Evolutionary conservation across 2,329 filamentous ascomycete species (phyloP), one percentile per base, ranked within the genome.

Genomic region (Talaromyces sp.): DNA sequence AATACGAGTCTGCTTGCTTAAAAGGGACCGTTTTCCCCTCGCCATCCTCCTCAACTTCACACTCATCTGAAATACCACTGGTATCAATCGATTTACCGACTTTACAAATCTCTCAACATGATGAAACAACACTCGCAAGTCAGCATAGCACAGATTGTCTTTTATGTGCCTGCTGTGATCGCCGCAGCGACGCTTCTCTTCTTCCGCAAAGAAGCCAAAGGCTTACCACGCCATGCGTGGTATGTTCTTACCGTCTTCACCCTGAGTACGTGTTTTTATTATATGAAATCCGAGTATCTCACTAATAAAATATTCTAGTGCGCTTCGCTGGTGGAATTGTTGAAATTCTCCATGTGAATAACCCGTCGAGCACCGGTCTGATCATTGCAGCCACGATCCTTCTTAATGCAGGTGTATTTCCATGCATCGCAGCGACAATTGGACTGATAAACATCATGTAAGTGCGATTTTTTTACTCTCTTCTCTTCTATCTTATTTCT

Each of bases 361-460:
- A 61, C 8, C 59, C 61, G 17, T 59, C 39, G 11, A 61, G 22
- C 17, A 64, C 32, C 1, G 67, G 67, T 1, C 62, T 69, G 6
- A 59, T 61, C 22, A 56, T 69, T 10, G 68, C 65, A 9, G 54
- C 65, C 0, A 36, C 60, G 1, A 69, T 70, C 25, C 64, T 70
- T 3, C 58, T 66, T 17, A 69, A 66, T 56, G 62, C 66, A 9
- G 68, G 68, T n/a, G 61, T 69, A 22, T 64, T 69, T 47, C 68
- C 68, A 6, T 63, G 69, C 27, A 66, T 70, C 13, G 66, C 64
- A 11, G 68, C 68, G 17, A 70, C 68, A 8, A 56, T 69, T 27
- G 68, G 67, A 7, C 62, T 67, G 2, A 57, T 69, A 28, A 65
- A 66, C 27, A 66, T 69, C 32, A 67, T 68, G 67, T 68, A 60